Percentiles rank a stretch among this genome's conserved stretches.
Evolutionary conservation across 192 early-diverging fungal genomes (phyloP).

Genomic region (Backusella circina): DNA sequence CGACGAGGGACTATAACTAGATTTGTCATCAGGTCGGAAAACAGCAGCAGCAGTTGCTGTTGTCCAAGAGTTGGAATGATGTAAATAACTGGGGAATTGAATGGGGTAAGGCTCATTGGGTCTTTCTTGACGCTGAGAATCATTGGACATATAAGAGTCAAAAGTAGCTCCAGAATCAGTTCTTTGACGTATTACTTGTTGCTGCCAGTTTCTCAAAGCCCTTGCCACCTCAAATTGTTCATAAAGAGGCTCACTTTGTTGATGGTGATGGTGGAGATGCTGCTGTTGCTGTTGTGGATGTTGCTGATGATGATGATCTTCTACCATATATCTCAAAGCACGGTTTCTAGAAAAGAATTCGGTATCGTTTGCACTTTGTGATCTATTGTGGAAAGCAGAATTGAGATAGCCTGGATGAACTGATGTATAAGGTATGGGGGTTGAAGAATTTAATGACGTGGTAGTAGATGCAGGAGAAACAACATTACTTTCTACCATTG

Average conservation of each 20-base stretch:
- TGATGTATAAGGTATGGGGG: background rate
- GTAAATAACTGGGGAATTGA: background rate
- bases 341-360: background rate
- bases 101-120: background rate
- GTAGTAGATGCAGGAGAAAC: background rate
- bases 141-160: conserved; percentile 4
- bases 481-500: background rate
- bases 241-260: background rate
- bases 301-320: background rate
- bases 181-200: conserved; percentile 8
- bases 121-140: background rate
- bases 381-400: conserved; percentile 9
- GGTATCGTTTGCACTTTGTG: conserved; percentile 17
- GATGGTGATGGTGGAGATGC: background rate
- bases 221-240: background rate
- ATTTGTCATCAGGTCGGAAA: background rate
- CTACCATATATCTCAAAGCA: background rate
- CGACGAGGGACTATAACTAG: background rate
- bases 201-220: conserved; percentile 10
- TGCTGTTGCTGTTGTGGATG: background rate
- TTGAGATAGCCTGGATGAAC: background rate
- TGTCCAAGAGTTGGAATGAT: background rate
- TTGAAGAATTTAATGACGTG: background rate
- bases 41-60: background rate
- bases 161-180: background rate